A percentile compares a stretch with the other conserved stretches of the same genome.
Evolutionary conservation across 768 basidiomycete species (phyloP).

Genomic region (Pulveroboletus sp.): DNA sequence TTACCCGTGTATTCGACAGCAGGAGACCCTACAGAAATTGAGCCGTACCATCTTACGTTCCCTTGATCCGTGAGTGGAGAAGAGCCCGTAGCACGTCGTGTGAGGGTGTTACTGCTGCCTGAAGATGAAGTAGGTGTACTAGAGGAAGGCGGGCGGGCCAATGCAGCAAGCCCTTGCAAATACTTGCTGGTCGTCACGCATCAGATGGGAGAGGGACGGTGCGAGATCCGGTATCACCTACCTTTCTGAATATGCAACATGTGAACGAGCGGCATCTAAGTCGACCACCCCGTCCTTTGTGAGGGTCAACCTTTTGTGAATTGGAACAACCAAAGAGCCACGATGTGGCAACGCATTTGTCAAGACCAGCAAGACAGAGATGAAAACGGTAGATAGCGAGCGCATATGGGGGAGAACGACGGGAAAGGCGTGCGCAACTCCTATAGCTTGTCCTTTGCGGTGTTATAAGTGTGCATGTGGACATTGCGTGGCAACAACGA

Average conservation of each 20-base stretch:
- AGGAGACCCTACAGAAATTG: conserved; percentile 24
- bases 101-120: background rate
- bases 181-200: conserved; percentile 17
- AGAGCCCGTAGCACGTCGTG: conserved; percentile 6
- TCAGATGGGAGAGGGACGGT: background rate
- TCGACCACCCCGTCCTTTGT: conserved; percentile 15
- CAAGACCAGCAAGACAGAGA: conserved; percentile 13
- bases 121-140: background rate
- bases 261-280: conserved; percentile 9
- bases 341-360: conserved; percentile 14
- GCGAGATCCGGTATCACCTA: background rate
- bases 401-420: conserved; percentile 10
- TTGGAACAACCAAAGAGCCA: conserved; percentile 14
- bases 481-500: background rate
- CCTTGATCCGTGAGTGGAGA: conserved; percentile 14
- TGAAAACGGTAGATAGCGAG: conserved; percentile 1
- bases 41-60: conserved; percentile 23
- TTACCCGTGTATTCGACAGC: conserved; percentile 17
- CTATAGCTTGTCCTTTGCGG: background rate
- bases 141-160: too few species aligned
- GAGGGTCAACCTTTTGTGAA: conserved; percentile 15
- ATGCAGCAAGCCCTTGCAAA: conserved; percentile 8
- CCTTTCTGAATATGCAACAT: conserved; percentile 14
- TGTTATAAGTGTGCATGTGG: conserved; percentile 4
- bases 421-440: background rate